Base-by-base conservation (phyloP, 805 yeast species). In the Pichia eremophila region DNA sequence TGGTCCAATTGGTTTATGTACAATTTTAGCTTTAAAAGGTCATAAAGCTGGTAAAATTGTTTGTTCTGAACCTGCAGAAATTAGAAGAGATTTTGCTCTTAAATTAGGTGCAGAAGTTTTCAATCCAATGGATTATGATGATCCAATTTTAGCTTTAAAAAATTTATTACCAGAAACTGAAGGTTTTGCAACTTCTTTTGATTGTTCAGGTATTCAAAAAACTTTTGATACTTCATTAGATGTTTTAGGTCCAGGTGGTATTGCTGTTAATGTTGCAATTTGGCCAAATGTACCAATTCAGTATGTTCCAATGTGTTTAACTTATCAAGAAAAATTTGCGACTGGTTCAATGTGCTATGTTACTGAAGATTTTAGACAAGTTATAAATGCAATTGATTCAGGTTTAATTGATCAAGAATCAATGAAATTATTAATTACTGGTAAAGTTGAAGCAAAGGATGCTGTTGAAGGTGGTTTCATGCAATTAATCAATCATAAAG, bases 321-420 rank as follows among this genome's bases (percentile, higher is more conserved):
- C 83, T 5, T 64, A 71, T 54, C 70, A 71, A 46, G 86, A 81
- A 58, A 80, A 77, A 56, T 61, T 61, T 41, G 64, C 76, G 36
- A 71, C 78, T 40, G 86, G 85, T 3, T 78, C 84, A 2, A 78
- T 79, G 69, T 78, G 84, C 49, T 79, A 80, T 58, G 73, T 74
- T 3, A 69, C 72, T 19, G 64, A 64, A 47, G 86, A 81, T 60
- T 79, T 81, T 51, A 73, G 71, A 54, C 76, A 73, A 42, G 85
- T 80, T 4, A 68, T 79, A 19, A 64, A 59, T 0, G 79, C 82
- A 9, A 63, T 81, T 45, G 70, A 67, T 6, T 54, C 62, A 2
- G 81, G 81, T 15, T 54, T 59, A 34, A 76, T 79, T 48, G 66
- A 63, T 32, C 51, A 72, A 10, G 72, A 71, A 15, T 70, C 69